Base-by-base conservation (phyloP, 1,284 basidiomycete genomes). In the Leucoagaricus sp. region DNA sequence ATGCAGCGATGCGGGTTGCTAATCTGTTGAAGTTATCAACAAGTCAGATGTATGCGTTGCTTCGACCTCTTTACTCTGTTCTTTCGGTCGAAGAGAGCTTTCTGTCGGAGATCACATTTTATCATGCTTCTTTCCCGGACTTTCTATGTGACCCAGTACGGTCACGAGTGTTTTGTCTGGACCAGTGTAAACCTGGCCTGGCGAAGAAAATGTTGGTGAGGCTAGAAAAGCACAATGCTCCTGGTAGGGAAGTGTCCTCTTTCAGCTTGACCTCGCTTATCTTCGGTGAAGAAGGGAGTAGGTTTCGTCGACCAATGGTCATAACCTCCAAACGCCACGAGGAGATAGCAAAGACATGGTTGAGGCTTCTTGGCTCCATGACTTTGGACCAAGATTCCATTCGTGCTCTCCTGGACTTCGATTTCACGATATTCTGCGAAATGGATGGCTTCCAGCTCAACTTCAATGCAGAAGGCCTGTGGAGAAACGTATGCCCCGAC, bases 61-160 rank as follows among this genome's bases (percentile, higher is more conserved):
- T 41, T 29, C 49, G 49, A 8, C 28, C 38, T 12, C 36, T 52
- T 2, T 25, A 42, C 7, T 52, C 49, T 6, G 49, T 52, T 25
- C 38, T 52, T 25, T 34, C 31, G 15, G 23, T 49, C n/a, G 31
- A 29, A n/a, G 36, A 38, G 36, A 38, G 36, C 17, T 38, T 15
- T 38, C 13, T 38, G 17, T 17, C 33, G n/a, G 6, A 21, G 36
- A 29, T 52, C 13, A 10, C 25, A 1, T 52, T 52, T 17, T 33
- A 52, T 33, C 49, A 52, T 33, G 17, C 49, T 12, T 52, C 49
- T 19, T 52, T 42, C n/a, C 17, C 42, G 12, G 49, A 52, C 12
- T 52, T 52, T n/a, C 29, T 52, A 4, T 41, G 36, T 21, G 49
- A 51, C n/a, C 49, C 49, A 4, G 13, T 4, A 10, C 21, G 49